A percentile compares a stretch with the other conserved stretches of the same genome.
Evolutionary conservation across 1,284 basidiomycete species (phyloP).

Genomic region (Acaromyces ingoldii): DNA sequence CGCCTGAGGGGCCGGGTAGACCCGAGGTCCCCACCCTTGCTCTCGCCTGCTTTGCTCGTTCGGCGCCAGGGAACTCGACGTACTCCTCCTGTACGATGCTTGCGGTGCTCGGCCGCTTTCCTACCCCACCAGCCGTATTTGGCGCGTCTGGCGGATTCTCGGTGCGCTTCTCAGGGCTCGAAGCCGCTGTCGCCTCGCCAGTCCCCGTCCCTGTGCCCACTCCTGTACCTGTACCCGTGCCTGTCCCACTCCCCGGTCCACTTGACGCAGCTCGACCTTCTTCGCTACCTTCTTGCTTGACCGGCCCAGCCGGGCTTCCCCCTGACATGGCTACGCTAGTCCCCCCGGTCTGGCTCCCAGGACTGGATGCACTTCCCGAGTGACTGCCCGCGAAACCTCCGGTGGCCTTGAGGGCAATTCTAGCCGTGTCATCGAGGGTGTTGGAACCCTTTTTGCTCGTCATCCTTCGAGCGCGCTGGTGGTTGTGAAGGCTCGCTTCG

Average conservation of each 20-base stretch:
- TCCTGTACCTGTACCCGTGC: neutral
- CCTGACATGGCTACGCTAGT: too few species aligned
- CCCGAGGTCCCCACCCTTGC: neutral
- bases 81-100: neutral
- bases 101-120: too few species aligned
- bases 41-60: neutral
- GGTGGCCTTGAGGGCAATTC: neutral
- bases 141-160: too few species aligned
- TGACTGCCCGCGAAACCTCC: neutral
- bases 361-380: neutral
- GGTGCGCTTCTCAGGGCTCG: neutral
- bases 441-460: neutral
- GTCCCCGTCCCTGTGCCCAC: neutral
- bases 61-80: slow-evolving; percentile 1
- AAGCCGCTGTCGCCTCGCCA: neutral
- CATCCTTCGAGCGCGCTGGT: slow-evolving; percentile 18
- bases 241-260: too few species aligned
- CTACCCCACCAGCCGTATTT: too few species aligned
- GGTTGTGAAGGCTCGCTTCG: slow-evolving; percentile 49
- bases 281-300: too few species aligned
- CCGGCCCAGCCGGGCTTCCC: too few species aligned
- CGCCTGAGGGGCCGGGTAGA: neutral
- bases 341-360: neutral
- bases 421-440: neutral
- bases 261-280: too few species aligned